phyloP scores from a whole-genome alignment of 2,329 filamentous ascomycete genomes.

The Fusarium pseudograminearum region DNA sequence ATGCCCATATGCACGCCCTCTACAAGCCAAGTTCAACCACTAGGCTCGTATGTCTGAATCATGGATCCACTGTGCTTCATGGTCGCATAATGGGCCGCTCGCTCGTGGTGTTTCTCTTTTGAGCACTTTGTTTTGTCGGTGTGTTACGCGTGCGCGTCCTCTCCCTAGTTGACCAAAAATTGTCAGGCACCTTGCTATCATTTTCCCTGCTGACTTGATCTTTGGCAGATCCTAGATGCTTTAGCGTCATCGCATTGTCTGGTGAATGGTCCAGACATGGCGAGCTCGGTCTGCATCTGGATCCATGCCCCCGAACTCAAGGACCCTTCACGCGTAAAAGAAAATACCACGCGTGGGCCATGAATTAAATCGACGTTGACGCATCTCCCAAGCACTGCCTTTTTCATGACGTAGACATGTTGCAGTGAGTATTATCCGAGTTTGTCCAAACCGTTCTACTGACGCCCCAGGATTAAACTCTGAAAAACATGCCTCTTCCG shows the following conservation, averaged over 20 bases:
- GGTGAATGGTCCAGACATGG: conserved; percentile 37
- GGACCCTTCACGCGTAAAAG: conserved; percentile 29
- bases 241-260: conserved; percentile 41
- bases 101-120: conserved; percentile 48
- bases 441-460: not conserved
- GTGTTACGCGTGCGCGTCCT: conserved; percentile 52
- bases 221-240: conserved; percentile 38
- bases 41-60: conserved; percentile 46
- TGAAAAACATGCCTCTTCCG: conserved; percentile 9
- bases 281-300: conserved; percentile 41
- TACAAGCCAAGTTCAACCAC: conserved; percentile 38
- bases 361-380: not conserved
- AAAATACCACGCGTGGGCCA: conserved; percentile 23
- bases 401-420: not conserved
- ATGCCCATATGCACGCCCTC: conserved; percentile 39
- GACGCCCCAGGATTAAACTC: not conserved
- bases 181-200: conserved; percentile 32
- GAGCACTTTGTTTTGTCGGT: conserved; percentile 52
- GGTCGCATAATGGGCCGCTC: conserved; percentile 53
- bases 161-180: conserved; percentile 27
- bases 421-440: not conserved
- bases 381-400: not conserved
- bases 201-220: conserved; percentile 41
- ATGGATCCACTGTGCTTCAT: conserved; percentile 52
- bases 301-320: conserved; percentile 40